Conservation (phyloP, 345 rosid species). For the Pistacia atlantica region DNA sequence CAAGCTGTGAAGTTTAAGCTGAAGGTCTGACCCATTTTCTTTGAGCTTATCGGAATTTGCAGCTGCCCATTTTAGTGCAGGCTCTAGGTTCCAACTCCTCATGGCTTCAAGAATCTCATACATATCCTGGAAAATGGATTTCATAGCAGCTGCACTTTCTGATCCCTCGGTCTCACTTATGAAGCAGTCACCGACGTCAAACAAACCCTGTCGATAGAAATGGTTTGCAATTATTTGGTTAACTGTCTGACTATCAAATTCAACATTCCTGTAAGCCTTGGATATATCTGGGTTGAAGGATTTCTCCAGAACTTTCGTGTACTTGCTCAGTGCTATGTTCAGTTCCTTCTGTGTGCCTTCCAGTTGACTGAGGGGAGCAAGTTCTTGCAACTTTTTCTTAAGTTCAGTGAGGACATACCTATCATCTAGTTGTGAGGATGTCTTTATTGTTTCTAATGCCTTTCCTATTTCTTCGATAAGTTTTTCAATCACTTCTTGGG, state of each 20-base stretch:
- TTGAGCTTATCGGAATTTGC: constrained; percentile 56
- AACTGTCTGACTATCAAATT: constrained; percentile 53
- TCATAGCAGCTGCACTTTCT: constrained; percentile 41
- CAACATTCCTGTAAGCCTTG: constrained; percentile 63
- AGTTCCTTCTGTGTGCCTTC: constrained; percentile 70
- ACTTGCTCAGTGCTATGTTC: constrained; percentile 59
- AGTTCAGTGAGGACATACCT: constrained; percentile 42
- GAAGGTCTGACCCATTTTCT: constrained; percentile 62
- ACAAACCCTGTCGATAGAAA: constrained; percentile 68
- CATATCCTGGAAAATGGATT: constrained; percentile 59
- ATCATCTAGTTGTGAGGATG: constrained; percentile 30
- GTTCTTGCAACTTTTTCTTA: constrained; percentile 45
- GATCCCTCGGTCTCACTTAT: constrained; percentile 48
- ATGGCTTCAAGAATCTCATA: constrained; percentile 60
- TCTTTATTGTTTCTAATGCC: constrained; percentile 33
- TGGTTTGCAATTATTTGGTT: constrained; percentile 69
- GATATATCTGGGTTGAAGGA: constrained; percentile 61
- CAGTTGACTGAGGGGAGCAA: constrained; percentile 45
- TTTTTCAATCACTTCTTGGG: constrained; percentile 56
- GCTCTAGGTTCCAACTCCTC: constrained; percentile 51
- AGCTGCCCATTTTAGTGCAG: constrained; percentile 66
- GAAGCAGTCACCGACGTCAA: constrained; percentile 68
- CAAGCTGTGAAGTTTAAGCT: constrained; percentile 63
- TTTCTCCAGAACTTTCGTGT: constrained; percentile 62
- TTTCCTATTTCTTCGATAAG: constrained; percentile 57